Base-by-base conservation (phyloP, 2,329 filamentous ascomycete genomes). In the Beauveria caledonica region DNA sequence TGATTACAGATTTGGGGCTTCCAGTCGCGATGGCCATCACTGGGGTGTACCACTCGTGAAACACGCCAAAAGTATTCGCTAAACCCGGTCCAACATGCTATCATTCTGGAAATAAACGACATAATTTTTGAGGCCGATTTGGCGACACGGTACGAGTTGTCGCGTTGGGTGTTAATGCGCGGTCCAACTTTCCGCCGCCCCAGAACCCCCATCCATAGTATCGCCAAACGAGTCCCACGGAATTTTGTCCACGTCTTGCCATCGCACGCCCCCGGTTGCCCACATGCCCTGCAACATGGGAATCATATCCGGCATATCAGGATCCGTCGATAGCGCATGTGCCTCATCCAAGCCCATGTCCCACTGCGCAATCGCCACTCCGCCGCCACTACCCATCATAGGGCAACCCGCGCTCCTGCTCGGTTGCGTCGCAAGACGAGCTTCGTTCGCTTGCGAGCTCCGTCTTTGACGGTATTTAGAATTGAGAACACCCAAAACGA, bases 251-350 rank as follows among this genome's bases (percentile, higher is more conserved):
- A 36, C 1, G 19, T 61, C 53, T n/a, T 54, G 48, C 59, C 52
- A 61, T 40, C 17, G 44, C 23, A 60, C 13, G 6, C 51, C 39
- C 3, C n/a, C 53, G 3, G 59, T 57, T 23, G 45, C 21, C 59
- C 52, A 61, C 39, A 61, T 36, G 4, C 45, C 23, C 17, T 57
- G 59, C 25, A 61, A 36, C 52, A 61, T 25, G 9, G 52, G 59
- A 25, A 61, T 36, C 33, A 50, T 42, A 39, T 61, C 36, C 23
- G 56, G 39, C 48, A 59, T 44, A 23, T 59, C 39, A 15, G 46
- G 46, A 44, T 52, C 56, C 5, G 25, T 44, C 19, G 48, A 45
- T 5, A 44, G 17, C 39, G 19, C 33, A 15, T 25, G 5, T 11
- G 19, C 23, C 10, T 59, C 17, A n/a, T n/a, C 19, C 36, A 29